A percentile compares a stretch with the other conserved stretches of the same genome.
Evolutionary conservation across 2,329 filamentous ascomycete genomes (phyloP).

Genomic region (Epichloe gansuensis): DNA sequence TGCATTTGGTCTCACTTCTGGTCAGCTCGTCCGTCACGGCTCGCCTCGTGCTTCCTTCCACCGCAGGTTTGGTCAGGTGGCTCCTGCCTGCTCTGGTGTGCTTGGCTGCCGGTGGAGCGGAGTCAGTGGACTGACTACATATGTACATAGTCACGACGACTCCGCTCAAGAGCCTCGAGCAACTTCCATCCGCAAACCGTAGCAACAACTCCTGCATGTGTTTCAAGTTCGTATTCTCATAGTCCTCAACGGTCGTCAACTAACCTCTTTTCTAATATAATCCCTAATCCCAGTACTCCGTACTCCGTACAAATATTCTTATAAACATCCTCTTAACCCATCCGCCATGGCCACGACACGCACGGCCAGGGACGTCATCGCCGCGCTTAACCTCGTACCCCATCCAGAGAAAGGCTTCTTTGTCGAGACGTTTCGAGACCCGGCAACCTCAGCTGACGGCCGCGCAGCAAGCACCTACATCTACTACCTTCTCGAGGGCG

Average conservation of each 20-base stretch:
- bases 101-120: too few species aligned
- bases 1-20: too few species aligned
- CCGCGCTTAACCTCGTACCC: slow-evolving; percentile 27
- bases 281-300: background rate
- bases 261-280: background rate
- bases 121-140: too few species aligned
- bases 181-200: too few species aligned
- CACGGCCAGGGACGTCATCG: slow-evolving; percentile 31
- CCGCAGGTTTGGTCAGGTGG: background rate
- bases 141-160: background rate
- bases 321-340: background rate
- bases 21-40: too few species aligned
- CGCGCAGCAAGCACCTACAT: slow-evolving; percentile 37
- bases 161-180: background rate
- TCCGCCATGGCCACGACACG: background rate
- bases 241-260: background rate
- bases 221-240: too few species aligned
- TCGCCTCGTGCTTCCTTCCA: too few species aligned
- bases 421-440: slow-evolving; percentile 33
- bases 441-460: slow-evolving; percentile 9
- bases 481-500: slow-evolving; percentile 39
- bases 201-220: too few species aligned
- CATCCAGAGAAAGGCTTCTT: slow-evolving; percentile 39
- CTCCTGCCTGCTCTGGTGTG: background rate
- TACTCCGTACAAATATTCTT: background rate